Evolutionary conservation across 805 yeast species (phyloP).

Genomic region (Zygotorulaspora danielsina): DNA sequence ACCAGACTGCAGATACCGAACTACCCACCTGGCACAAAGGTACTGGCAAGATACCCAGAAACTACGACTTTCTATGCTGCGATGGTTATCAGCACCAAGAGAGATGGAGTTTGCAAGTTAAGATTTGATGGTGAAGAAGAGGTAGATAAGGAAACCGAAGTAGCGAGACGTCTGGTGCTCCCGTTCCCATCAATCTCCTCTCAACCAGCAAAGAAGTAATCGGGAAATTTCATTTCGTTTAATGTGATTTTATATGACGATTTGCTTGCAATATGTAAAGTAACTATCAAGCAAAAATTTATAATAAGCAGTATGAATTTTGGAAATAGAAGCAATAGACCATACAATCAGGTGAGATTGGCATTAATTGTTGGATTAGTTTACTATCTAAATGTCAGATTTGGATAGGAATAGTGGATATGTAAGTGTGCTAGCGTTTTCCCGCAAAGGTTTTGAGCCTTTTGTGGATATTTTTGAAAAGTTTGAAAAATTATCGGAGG

Average conservation of each 20-base stretch:
- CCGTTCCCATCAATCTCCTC: slow-evolving; percentile 52
- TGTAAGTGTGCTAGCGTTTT: slow-evolving; percentile 7
- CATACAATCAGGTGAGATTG: too few species aligned
- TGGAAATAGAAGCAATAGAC: too few species aligned
- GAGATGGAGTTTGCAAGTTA: slow-evolving; percentile 73
- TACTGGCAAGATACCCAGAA: slow-evolving; percentile 92
- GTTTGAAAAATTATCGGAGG: not conserved
- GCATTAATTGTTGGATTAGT: slow-evolving; percentile 1
- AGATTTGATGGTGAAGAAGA: slow-evolving; percentile 97
- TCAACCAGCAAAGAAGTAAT: slow-evolving; percentile 21
- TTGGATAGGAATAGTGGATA: slow-evolving; percentile 11
- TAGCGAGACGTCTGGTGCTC: slow-evolving; percentile 75
- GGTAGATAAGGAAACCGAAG: slow-evolving; percentile 91
- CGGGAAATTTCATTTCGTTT: too few species aligned
- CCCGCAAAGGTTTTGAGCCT: slow-evolving; percentile 1
- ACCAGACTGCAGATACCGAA: slow-evolving; percentile 35
- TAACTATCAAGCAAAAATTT: slow-evolving; percentile 1
- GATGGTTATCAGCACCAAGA: slow-evolving; percentile 69
- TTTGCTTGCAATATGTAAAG: slow-evolving; percentile 2
- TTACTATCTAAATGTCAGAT: slow-evolving; percentile 7
- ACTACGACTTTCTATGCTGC: slow-evolving; percentile 97
- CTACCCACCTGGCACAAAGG: slow-evolving; percentile 74
- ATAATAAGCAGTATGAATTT: not conserved
- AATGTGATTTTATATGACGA: slow-evolving; percentile 6
- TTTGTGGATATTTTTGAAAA: not conserved